Evolutionary conservation across 1,284 basidiomycete species (phyloP).

Genomic region (Hymenochaete sp.): DNA sequence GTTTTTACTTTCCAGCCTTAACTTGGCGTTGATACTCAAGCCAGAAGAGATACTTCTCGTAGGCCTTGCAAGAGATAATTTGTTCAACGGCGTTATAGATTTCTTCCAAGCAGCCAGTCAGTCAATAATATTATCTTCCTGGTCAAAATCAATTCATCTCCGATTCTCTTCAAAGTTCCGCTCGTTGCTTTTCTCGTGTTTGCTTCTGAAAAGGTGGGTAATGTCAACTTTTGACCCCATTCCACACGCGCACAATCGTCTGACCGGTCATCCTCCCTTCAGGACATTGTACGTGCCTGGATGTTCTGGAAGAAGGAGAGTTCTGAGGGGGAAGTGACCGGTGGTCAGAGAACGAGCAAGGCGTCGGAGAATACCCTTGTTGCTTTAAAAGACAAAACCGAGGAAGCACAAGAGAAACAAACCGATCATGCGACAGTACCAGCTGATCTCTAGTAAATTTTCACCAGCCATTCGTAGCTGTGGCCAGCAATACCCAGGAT

Average conservation of each 20-base stretch:
- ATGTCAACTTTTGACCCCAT: neutral
- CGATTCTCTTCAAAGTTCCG: slow-evolving; percentile 11
- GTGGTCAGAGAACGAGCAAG: too few relatives aligned
- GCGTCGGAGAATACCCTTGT: too few relatives aligned
- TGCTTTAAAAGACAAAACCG: too few relatives aligned
- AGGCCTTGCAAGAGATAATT: slow-evolving; percentile 13
- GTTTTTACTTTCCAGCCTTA: slow-evolving; percentile 8
- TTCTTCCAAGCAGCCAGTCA: slow-evolving; percentile 14
- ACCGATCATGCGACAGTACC: too few relatives aligned
- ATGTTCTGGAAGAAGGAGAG: slow-evolving; percentile 14
- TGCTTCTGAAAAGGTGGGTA: slow-evolving; percentile 13
- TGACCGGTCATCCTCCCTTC: neutral
- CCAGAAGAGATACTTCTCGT: slow-evolving; percentile 17
- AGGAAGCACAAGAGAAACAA: too few relatives aligned
- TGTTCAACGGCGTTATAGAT: slow-evolving; percentile 17
- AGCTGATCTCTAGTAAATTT: too few relatives aligned
- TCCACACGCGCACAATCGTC: neutral
- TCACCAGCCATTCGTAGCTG: too few relatives aligned
- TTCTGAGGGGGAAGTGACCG: too few relatives aligned
- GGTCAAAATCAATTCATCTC: neutral
- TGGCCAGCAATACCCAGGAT: too few relatives aligned
- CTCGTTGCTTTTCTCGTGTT: slow-evolving; percentile 16
- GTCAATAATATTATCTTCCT: neutral
- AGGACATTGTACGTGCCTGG: slow-evolving; percentile 16
- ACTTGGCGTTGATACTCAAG: slow-evolving; percentile 11